phyloP scores from a whole-genome alignment of 192 early-diverging fungal species.

The Entrophospora sp. region DNA sequence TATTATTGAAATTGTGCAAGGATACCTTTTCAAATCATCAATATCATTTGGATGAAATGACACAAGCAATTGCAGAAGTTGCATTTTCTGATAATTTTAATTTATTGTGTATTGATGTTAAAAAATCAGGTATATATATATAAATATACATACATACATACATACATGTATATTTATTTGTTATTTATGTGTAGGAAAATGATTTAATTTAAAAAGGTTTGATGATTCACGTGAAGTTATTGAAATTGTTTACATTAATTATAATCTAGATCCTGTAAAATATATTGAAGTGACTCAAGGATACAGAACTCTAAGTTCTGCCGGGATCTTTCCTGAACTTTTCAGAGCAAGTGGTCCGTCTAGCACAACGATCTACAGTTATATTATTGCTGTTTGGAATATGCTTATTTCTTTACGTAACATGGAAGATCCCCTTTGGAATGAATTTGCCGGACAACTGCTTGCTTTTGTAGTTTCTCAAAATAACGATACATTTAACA shows the following conservation, averaged over 20 bases:
- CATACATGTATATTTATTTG: no score
- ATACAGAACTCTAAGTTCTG: background rate
- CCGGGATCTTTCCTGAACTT: background rate
- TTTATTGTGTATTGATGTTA: slow-evolving; percentile 1
- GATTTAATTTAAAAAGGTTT: background rate
- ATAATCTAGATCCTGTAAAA: background rate
- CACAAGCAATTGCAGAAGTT: background rate
- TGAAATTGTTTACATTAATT: background rate
- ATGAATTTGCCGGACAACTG: slow-evolving; percentile 4
- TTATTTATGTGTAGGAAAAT: background rate
- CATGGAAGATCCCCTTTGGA: slow-evolving; percentile 5
- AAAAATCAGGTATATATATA: background rate
- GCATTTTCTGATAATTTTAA: background rate
- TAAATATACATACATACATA: no score
- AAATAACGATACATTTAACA: background rate
- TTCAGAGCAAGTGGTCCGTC: background rate
- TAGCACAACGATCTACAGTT: background rate
- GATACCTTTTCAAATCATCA: background rate
- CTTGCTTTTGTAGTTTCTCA: slow-evolving; percentile 11
- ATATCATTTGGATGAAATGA: background rate
- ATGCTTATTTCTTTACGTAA: slow-evolving; percentile 1
- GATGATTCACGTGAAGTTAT: background rate
- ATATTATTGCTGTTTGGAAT: slow-evolving; percentile 3
- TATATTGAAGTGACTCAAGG: background rate
- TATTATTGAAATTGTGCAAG: slow-evolving; percentile 16